Conservation (phyloP, 352 stramenopile species). For the Globisporangium cederbergense region DNA sequence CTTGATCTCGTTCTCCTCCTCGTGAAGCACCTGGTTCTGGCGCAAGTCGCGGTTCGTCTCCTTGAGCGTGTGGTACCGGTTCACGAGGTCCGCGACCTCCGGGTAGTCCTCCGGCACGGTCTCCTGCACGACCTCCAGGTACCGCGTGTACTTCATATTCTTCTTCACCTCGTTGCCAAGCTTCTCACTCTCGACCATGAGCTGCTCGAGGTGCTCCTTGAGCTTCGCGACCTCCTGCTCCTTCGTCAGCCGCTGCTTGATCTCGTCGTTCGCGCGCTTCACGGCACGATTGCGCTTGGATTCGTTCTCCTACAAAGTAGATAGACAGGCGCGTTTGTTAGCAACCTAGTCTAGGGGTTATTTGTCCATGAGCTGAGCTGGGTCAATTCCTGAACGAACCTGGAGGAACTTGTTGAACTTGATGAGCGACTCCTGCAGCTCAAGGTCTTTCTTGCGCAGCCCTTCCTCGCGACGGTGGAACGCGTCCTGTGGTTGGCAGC, state of each 20-base stretch:
- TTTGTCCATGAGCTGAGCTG: no score
- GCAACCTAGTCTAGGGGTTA: no score
- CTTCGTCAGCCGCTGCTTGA: conserved; percentile 89
- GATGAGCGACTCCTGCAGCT: conserved; percentile 94
- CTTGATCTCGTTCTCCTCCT: conserved; percentile 87
- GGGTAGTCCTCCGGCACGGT: conserved; percentile 89
- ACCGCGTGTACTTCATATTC: conserved; percentile 87
- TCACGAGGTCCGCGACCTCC: conserved; percentile 90
- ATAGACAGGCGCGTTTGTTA: no score
- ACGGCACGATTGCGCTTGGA: conserved; percentile 92
- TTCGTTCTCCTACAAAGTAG: conserved; percentile 83
- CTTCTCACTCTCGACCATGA: conserved; percentile 68
- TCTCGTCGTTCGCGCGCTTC: conserved; percentile 89
- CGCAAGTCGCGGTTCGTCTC: conserved; percentile 86
- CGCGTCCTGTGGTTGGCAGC: conserved; percentile 57
- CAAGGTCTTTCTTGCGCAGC: conserved; percentile 91
- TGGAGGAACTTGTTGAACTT: conserved; percentile 95
- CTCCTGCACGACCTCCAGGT: conserved; percentile 88
- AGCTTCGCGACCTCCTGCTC: conserved; percentile 83
- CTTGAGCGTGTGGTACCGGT: conserved; percentile 90
- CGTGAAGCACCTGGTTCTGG: conserved; percentile 68
- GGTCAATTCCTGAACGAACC: conserved; percentile 8
- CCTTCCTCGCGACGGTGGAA: conserved; percentile 92
- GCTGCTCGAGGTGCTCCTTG: conserved; percentile 59
- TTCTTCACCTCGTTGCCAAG: conserved; percentile 62